Evolutionary conservation across 2,329 filamentous ascomycete genomes (phyloP).

Genomic region (Aureobasidium sp.): DNA sequence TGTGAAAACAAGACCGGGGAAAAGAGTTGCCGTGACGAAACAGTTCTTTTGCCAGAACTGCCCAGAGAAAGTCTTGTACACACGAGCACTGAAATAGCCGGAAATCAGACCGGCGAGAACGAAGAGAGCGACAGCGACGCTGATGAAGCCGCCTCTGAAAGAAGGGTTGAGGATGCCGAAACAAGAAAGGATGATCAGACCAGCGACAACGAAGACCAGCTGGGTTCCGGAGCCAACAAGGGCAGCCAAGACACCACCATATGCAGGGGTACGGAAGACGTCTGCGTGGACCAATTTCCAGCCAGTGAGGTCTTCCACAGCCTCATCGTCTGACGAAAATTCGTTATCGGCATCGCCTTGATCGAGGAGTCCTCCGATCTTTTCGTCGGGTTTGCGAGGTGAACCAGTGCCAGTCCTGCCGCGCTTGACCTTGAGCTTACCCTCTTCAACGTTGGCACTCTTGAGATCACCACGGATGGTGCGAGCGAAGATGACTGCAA

Average conservation of each 20-base stretch:
- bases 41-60: slow-evolving; percentile 69
- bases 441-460: slow-evolving; percentile 55
- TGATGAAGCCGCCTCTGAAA: slow-evolving; percentile 84
- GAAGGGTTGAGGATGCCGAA: slow-evolving; percentile 76
- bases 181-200: slow-evolving; percentile 62
- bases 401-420: slow-evolving; percentile 30
- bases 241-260: slow-evolving; percentile 68
- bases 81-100: slow-evolving; percentile 75
- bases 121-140: slow-evolving; percentile 75
- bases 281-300: slow-evolving; percentile 89
- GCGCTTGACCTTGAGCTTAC: slow-evolving; percentile 48
- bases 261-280: slow-evolving; percentile 68
- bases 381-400: slow-evolving; percentile 44
- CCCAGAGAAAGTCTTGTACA: slow-evolving; percentile 79
- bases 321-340: slow-evolving; percentile 57
- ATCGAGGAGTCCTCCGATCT: slow-evolving; percentile 55
- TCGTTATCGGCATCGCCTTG: slow-evolving; percentile 24
- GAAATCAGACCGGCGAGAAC: slow-evolving; percentile 77
- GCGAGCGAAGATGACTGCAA: slow-evolving; percentile 72
- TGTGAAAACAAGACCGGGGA: slow-evolving; percentile 70
- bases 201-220: slow-evolving; percentile 71
- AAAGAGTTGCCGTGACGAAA: slow-evolving; percentile 63
- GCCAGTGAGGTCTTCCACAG: slow-evolving; percentile 71
- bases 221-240: slow-evolving; percentile 82
- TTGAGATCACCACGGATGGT: slow-evolving; percentile 76